Conservation (phyloP, 129 eudicot species). For the Chrysanthemum seticuspe region DNA sequence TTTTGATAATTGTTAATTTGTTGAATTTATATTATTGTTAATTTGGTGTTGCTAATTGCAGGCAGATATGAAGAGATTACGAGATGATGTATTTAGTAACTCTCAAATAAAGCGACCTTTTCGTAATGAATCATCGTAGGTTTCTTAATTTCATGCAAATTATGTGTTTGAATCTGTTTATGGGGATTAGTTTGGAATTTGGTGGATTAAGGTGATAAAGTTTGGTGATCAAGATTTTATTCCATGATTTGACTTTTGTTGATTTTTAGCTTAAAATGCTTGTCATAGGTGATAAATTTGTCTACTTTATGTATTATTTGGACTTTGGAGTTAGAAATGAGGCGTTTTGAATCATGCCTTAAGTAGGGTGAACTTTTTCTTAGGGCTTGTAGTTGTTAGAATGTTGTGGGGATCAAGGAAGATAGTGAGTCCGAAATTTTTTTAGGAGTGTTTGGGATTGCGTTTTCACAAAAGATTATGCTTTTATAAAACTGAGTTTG, state of each 20-base stretch:
- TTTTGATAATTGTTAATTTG: too few species aligned
- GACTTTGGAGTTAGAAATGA: neutral
- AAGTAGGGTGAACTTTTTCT: constrained; percentile 1
- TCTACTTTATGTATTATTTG: constrained; percentile 4
- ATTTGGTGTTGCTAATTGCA: constrained; percentile 28
- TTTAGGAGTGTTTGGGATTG: constrained; percentile 16
- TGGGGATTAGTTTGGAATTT: constrained; percentile 31
- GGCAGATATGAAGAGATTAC: constrained; percentile 91
- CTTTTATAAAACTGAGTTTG: neutral
- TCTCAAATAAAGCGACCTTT: constrained; percentile 89
- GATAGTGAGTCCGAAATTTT: neutral
- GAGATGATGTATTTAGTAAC: constrained; percentile 74
- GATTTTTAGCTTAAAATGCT: neutral
- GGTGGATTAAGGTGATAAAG: constrained; percentile 13
- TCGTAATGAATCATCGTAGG: constrained; percentile 88
- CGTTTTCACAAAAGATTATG: neutral
- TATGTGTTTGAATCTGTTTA: constrained; percentile 24
- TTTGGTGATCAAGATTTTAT: neutral
- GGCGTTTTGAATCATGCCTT: neutral
- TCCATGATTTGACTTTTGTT: constrained; percentile 23
- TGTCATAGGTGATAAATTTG: neutral
- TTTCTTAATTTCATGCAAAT: constrained; percentile 25
- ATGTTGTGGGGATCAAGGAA: constrained; percentile 1
- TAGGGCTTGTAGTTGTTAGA: constrained; percentile 23
- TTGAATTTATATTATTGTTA: too few species aligned